Conservation (phyloP, 805 yeast species). For the Barnettozyma vustinii region DNA sequence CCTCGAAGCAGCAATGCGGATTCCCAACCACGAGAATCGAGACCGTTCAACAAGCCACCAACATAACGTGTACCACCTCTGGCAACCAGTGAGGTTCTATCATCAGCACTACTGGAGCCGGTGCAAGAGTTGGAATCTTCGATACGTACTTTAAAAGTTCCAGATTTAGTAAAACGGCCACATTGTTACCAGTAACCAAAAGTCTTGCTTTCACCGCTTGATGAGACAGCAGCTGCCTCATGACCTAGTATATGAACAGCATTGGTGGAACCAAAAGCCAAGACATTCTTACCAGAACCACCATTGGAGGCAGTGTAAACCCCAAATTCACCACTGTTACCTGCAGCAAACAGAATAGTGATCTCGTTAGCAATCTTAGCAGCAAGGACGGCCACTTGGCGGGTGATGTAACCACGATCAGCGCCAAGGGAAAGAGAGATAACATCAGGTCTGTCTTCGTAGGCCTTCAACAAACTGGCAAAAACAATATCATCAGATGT, state of each 20-base stretch:
- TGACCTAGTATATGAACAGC: conserved; percentile 9
- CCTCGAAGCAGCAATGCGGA: background rate
- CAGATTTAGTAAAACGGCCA: background rate
- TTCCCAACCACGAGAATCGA: background rate
- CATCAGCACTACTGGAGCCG: background rate
- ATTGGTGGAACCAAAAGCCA: conserved; percentile 13
- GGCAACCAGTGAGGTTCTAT: conserved; percentile 3
- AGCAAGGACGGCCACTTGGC: conserved; percentile 11
- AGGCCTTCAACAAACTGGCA: conserved; percentile 15
- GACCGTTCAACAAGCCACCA: background rate
- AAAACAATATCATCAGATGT: conserved; percentile 13
- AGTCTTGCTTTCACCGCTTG: conserved; percentile 6
- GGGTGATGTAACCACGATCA: conserved; percentile 9
- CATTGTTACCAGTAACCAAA: conserved; percentile 8
- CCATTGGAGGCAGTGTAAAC: conserved; percentile 12
- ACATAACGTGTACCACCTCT: conserved; percentile 6
- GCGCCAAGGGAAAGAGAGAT: conserved; percentile 13
- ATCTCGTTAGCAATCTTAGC: conserved; percentile 9
- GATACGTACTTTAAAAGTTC: conserved; percentile 4
- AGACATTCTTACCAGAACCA: conserved; percentile 11
- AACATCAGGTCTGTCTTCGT: conserved; percentile 11
- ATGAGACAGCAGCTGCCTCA: conserved; percentile 6
- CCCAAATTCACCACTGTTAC: conserved; percentile 13
- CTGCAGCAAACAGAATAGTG: conserved; percentile 14
- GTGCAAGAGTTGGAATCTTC: conserved; percentile 7